A percentile compares a stretch with the other conserved stretches of the same genome.
Evolutionary conservation across 169 alveolate genomes (phyloP).

Genomic region (Cyclospora cayetanensis): DNA sequence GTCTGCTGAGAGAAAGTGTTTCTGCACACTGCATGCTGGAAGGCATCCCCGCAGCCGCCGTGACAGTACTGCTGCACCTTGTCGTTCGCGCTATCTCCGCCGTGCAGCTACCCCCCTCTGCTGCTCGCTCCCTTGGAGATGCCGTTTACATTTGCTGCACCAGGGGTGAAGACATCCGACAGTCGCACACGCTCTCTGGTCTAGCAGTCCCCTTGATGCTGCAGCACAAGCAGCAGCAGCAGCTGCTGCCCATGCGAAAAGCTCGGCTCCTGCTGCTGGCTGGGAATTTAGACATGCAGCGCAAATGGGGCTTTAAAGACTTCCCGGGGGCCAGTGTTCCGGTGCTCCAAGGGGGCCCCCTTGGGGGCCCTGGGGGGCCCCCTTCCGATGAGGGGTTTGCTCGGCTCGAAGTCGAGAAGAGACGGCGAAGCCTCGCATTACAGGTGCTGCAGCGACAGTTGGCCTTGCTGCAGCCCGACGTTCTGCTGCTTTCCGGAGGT

Average conservation of each 20-base stretch:
- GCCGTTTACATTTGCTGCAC: neutral
- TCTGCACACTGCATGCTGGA: neutral
- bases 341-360: no score
- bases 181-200: neutral
- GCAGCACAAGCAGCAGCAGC: constrained; percentile 54
- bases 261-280: constrained; percentile 23
- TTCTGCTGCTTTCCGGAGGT: constrained; percentile 34
- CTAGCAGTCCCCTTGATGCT: neutral
- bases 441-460: constrained; percentile 30
- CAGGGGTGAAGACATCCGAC: neutral
- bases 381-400: neutral
- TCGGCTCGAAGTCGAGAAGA: neutral
- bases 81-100: neutral
- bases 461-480: constrained; percentile 5
- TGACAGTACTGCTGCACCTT: constrained; percentile 14
- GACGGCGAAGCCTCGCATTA: neutral
- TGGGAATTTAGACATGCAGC: neutral
- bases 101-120: neutral
- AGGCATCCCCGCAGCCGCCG: neutral
- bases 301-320: neutral
- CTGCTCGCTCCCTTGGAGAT: neutral
- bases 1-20: neutral
- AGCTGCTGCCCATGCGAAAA: constrained; percentile 21
- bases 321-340: no score
- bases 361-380: neutral